Base-by-base conservation (phyloP, 148 eudicot genomes). In the Nyssa sinensis region DNA sequence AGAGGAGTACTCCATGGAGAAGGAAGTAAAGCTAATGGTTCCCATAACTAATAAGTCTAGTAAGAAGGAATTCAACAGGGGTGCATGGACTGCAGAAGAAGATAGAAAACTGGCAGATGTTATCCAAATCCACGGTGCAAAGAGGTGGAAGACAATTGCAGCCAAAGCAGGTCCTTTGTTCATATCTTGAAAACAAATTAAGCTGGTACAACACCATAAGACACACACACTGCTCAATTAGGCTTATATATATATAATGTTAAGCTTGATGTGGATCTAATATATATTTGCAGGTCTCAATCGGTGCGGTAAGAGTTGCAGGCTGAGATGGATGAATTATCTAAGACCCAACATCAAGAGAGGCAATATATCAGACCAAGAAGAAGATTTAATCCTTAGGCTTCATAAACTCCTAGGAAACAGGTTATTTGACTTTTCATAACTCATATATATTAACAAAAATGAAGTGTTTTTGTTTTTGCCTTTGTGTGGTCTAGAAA, bases 361-460 rank as follows among this genome's bases (percentile, higher is more conserved):
- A 67, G 96, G 93, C 16, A 87, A 86, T 66, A 87, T 91, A 47
- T 82, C 96, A n/a, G 85, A 76, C 41, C 88, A 87, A 63, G 93
- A 91, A 64, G 86, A 91, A 69, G 93, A 88, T 69, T 80, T 91
- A 78, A 91, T 91, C 31, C 77, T 89, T 62, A 78, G 93, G 79
- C 92, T 90, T 79, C 95, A 90, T 74, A 90, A 88, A 76, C 92
- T 90, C 73, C 86, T 88, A 8, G 95, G 95, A 70, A 90, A 90
- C 72, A 90, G 95, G 95, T 88, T 47, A 19, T 55, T 12, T 49
- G 2, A 16, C 1, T 49, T 49, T 49, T 49, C 14, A 0, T 1
- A 0, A 53, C 7, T 21, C 1, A 0, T 53, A 1, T 21, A 1
- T 16, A 21, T 53, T n/a, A 1, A 9, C 12, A 49, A 49, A 49